These are phyloP conservation scores for Alectoria sarmentosa DNA, from an alignment of 495 filamentous ascomycete genomes.

Conservation along the genomic window DNA sequence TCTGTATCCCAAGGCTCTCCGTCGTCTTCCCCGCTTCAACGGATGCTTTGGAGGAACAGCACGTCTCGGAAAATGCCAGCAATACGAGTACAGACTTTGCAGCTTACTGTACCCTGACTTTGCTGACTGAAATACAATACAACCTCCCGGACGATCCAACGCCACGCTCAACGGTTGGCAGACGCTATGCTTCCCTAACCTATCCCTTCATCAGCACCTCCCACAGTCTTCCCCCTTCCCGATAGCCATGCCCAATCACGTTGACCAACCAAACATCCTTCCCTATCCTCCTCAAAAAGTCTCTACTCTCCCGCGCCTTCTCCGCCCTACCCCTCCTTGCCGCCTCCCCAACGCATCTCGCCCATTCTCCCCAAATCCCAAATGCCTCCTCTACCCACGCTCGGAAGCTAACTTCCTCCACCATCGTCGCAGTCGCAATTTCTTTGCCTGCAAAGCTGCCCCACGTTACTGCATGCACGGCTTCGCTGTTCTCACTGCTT, in stretches of 20 bases:
- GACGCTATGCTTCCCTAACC: background rate
- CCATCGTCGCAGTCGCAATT: conserved; percentile 95
- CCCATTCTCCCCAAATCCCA: conserved; percentile 93
- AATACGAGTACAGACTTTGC: background rate
- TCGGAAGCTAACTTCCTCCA: conserved; percentile 90
- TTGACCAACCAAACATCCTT: conserved; percentile 25
- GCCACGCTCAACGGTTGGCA: background rate
- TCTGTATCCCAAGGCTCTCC: background rate
- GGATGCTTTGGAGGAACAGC: background rate
- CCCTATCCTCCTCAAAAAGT: conserved; percentile 21
- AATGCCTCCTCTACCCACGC: conserved; percentile 97
- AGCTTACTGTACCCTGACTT: too few relatives aligned
- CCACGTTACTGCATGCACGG: conserved; percentile 95
- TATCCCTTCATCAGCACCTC: conserved; percentile 23
- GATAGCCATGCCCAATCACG: conserved; percentile 28
- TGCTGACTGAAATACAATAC: background rate
- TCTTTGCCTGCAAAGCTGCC: conserved; percentile 94
- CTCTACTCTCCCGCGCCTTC: conserved; percentile 18
- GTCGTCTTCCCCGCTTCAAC: background rate
- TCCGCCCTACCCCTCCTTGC: conserved; percentile 14
- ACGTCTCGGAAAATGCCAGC: background rate
- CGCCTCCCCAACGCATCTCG: conserved; percentile 50
- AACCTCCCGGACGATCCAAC: background rate
- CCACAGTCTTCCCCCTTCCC: conserved; percentile 23
- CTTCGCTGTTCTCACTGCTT: conserved; percentile 48